phyloP scores from a whole-genome alignment of 495 filamentous ascomycete species.

The Xanthoparmelia taractica region DNA sequence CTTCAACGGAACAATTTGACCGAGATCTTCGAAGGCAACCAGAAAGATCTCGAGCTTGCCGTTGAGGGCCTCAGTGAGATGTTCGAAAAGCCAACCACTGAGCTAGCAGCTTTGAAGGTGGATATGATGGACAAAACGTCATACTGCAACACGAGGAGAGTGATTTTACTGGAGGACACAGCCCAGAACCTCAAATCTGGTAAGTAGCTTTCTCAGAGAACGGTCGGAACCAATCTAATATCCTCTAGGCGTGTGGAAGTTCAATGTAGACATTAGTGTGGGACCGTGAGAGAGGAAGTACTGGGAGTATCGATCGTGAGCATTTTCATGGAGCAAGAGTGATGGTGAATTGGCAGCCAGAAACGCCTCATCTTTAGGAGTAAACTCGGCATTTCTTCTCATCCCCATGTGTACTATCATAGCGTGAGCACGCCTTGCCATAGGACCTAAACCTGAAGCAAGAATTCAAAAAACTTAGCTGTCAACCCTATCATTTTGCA shows the following conservation, averaged over 20 bases:
- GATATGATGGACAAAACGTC: slow-evolving; percentile 97
- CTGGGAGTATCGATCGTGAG: background rate
- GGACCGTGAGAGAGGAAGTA: slow-evolving; percentile 8
- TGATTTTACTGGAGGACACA: slow-evolving; percentile 85
- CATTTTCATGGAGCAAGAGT: slow-evolving; percentile 13
- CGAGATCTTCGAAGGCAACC: slow-evolving; percentile 97
- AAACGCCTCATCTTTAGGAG: background rate
- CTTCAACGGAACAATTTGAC: slow-evolving; percentile 90
- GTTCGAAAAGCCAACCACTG: slow-evolving; percentile 89
- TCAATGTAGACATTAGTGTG: slow-evolving; percentile 28
- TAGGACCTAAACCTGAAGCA: background rate
- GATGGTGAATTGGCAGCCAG: background rate
- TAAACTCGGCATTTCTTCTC: background rate
- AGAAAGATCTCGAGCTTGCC: slow-evolving; percentile 94
- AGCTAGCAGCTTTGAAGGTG: slow-evolving; percentile 79
- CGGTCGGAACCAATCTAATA: slow-evolving; percentile 11
- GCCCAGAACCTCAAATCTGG: slow-evolving; percentile 83
- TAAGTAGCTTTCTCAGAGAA: slow-evolving; percentile 40
- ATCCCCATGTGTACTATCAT: background rate
- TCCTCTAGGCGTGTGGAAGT: slow-evolving; percentile 33
- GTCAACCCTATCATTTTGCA: background rate
- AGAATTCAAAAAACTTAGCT: background rate
- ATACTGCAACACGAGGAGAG: slow-evolving; percentile 85
- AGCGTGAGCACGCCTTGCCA: background rate
- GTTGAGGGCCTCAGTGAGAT: slow-evolving; percentile 93